Evolutionary conservation across 2,329 filamentous ascomycete species (phyloP), one percentile per base, ranked within the genome.

Genomic region (Blastomyces silverae): DNA sequence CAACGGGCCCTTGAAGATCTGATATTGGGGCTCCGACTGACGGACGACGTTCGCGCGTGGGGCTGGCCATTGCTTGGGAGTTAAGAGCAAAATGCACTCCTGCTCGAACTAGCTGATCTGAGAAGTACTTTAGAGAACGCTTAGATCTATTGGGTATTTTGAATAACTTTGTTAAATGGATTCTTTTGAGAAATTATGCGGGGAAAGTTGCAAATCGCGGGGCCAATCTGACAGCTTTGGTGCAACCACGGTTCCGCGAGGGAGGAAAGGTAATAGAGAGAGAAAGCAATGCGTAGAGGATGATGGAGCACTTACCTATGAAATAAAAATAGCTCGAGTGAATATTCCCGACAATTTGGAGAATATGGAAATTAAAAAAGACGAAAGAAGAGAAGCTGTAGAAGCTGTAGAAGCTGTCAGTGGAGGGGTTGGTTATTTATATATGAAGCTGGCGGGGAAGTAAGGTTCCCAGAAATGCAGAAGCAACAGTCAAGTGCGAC

Each of bases 1-100:
- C 89, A 65, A 97, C 86, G 22, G 90, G 88, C 69, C 92, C 92
- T 77, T 90, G 84, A 67, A 97, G 88, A 75, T 96, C 91, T 69
- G 90, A 86, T 71, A 97, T 88, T 58, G 92, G 92, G 71, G 90
- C 90, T 69, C 89, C 87, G 65, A 85, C 88, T 25, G 91, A 96
- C 65, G 90, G 91, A 70, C 86, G 89, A 71, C 92, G 88, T 82
- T 96, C 87, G 69, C 91, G 85, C 52, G 80, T 79, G n/a, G 77
- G 66, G 28, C 17, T 61, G 17, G 42, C 15, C 59, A 61, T 61
- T 17, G 10, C 17, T 11, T 20, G 44, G 1, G 25, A 20, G 11
- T 42, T 7, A 20, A 8, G 11, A 13, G 6, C 31, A 39, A 10
- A 3, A 6, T 15, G 1, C 6, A 28, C n/a, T 22, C 15, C 22